Evolutionary conservation across 495 filamentous ascomycete species (phyloP).

Genomic region (Cudoniella acicularis): DNA sequence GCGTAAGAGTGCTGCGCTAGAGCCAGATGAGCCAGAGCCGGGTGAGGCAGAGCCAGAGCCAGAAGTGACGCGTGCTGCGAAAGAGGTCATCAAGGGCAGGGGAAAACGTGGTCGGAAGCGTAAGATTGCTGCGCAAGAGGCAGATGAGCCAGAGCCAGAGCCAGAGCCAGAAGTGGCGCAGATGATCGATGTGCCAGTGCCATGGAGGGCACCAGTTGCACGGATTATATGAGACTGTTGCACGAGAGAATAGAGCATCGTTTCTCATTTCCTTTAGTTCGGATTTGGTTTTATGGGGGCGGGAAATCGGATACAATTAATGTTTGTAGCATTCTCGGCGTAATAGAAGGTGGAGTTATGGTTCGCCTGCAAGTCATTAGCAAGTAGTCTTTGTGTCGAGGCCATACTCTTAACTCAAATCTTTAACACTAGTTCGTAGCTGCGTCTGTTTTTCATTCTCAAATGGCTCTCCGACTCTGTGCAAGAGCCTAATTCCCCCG

Average conservation of each 20-base stretch:
- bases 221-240: background rate
- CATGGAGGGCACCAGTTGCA: background rate
- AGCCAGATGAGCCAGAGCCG: constrained; percentile 17
- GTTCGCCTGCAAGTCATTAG: constrained; percentile 23
- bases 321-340: constrained; percentile 20
- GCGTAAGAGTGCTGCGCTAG: constrained; percentile 22
- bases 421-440: constrained; percentile 19
- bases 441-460: constrained; percentile 14
- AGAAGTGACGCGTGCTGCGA: constrained; percentile 23
- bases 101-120: constrained; percentile 36
- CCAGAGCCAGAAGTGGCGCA: constrained; percentile 4
- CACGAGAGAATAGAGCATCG: background rate
- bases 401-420: constrained; percentile 22
- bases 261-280: background rate
- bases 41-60: background rate
- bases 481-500: too few species aligned
- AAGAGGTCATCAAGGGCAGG: constrained; percentile 22
- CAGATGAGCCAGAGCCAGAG: constrained; percentile 12
- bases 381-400: constrained; percentile 20
- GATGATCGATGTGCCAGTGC: constrained; percentile 1
- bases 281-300: background rate
- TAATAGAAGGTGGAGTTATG: constrained; percentile 19
- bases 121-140: constrained; percentile 23
- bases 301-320: constrained; percentile 14
- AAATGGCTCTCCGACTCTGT: too few species aligned